Evolutionary conservation across 2,329 filamentous ascomycete genomes (phyloP).

Genomic region (Fusarium albosuccineum): DNA sequence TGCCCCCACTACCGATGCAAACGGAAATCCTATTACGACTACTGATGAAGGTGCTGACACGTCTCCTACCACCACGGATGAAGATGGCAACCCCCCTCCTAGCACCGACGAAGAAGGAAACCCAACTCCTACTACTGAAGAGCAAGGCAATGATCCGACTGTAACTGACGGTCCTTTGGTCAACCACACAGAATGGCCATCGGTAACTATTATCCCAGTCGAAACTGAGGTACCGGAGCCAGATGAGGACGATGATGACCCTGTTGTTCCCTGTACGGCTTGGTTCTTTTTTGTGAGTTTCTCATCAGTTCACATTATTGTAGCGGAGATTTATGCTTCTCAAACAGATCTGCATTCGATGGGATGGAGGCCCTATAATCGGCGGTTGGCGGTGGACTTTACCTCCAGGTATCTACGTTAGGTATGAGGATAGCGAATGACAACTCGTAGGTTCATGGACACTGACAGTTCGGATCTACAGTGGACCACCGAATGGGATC

Average conservation of each 20-base stretch:
- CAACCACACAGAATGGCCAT: constrained; percentile 21
- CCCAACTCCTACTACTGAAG: not conserved
- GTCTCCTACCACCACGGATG: not conserved
- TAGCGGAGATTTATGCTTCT: not conserved
- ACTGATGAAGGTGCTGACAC: not conserved
- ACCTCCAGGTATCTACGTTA: constrained; percentile 24
- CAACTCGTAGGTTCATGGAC: no score
- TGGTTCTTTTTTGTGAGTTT: constrained; percentile 28
- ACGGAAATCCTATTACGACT: not conserved
- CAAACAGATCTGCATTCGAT: constrained; percentile 15
- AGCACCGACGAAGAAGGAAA: not conserved
- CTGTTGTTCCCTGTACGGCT: constrained; percentile 11
- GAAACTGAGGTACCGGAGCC: constrained; percentile 6
- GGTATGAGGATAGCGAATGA: not conserved
- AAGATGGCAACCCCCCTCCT: not conserved
- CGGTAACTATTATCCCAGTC: constrained; percentile 13
- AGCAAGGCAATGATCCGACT: not conserved
- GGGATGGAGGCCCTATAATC: constrained; percentile 16
- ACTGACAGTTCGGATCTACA: not conserved
- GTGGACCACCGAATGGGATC: constrained; percentile 16
- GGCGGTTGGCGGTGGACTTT: constrained; percentile 15
- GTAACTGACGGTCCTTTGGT: constrained; percentile 10
- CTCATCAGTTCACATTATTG: not conserved
- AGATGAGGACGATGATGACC: not conserved
- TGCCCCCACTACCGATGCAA: no score